Percentiles rank a stretch among this genome's conserved stretches.
These are phyloP conservation scores for Phyllosticta paracitricarpa DNA, from an alignment of 2,329 filamentous ascomycete species.

Conservation along the genomic window DNA sequence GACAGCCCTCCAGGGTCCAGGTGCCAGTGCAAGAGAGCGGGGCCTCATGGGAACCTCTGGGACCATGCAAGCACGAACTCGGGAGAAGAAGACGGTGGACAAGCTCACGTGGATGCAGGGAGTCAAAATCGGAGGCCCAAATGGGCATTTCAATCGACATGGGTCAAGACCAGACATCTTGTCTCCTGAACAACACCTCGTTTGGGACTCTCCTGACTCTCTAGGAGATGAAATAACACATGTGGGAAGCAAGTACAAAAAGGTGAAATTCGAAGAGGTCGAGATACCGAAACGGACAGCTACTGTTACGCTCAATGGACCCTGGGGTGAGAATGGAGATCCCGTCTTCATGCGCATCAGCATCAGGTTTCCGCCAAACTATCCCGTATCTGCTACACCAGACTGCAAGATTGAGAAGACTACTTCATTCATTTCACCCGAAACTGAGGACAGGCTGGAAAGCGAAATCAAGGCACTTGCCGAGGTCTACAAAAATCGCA, in stretches of 20 bases:
- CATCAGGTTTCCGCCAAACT: slow-evolving; percentile 48
- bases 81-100: slow-evolving; percentile 41
- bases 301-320: slow-evolving; percentile 49
- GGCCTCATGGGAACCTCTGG: slow-evolving; percentile 38
- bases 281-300: slow-evolving; percentile 45
- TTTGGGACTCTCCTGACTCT: slow-evolving; percentile 35
- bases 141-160: slow-evolving; percentile 14
- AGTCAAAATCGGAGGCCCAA: slow-evolving; percentile 46
- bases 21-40: slow-evolving; percentile 14
- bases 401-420: slow-evolving; percentile 48
- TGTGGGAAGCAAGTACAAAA: slow-evolving; percentile 51
- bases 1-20: slow-evolving; percentile 20
- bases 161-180: slow-evolving; percentile 14
- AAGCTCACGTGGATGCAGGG: slow-evolving; percentile 57
- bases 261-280: slow-evolving; percentile 50
- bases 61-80: slow-evolving; percentile 39
- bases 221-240: slow-evolving; percentile 52
- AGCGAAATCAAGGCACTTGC: slow-evolving; percentile 46
- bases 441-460: slow-evolving; percentile 39
- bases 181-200: slow-evolving; percentile 8
- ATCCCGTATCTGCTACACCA: slow-evolving; percentile 41
- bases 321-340: slow-evolving; percentile 45
- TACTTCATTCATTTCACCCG: slow-evolving; percentile 41
- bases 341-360: slow-evolving; percentile 47
- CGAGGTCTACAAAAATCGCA: slow-evolving; percentile 42